Percentiles rank a stretch among this genome's conserved stretches.
These are phyloP conservation scores for Biscutella laevigata DNA, from an alignment of 441 rosid genomes.

Conservation along the genomic window DNA sequence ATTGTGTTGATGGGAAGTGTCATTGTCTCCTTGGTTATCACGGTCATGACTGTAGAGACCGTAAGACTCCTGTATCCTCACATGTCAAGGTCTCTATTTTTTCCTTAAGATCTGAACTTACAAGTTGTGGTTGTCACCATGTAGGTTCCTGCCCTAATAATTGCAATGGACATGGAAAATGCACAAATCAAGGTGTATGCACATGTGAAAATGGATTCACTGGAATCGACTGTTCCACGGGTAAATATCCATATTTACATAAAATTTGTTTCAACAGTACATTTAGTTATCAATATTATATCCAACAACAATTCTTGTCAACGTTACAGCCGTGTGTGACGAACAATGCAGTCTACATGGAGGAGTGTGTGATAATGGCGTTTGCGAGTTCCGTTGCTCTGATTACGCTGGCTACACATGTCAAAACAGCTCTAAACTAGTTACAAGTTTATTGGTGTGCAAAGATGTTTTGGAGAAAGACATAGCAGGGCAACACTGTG, in stretches of 20 bases:
- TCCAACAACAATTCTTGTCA: conserved; percentile 9
- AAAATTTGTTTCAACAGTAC: background rate
- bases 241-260: conserved; percentile 27
- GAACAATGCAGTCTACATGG: conserved; percentile 99
- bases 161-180: conserved; percentile 72
- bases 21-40: conserved; percentile 85
- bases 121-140: background rate
- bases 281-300: background rate
- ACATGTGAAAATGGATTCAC: conserved; percentile 65
- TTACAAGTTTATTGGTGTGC: conserved; percentile 78
- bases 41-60: conserved; percentile 78
- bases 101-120: conserved; percentile 7
- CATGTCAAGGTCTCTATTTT: conserved; percentile 10
- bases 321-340: conserved; percentile 73
- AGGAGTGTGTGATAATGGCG: conserved; percentile 97
- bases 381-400: conserved; percentile 97
- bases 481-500: conserved; percentile 77
- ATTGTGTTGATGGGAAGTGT: conserved; percentile 79
- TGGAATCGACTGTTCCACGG: conserved; percentile 94
- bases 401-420: conserved; percentile 97
- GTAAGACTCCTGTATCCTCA: conserved; percentile 39
- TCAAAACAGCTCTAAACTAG: conserved; percentile 80
- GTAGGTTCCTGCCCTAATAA: conserved; percentile 81
- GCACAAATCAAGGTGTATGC: conserved; percentile 69
- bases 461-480: conserved; percentile 70